These are phyloP conservation scores for Nicotiana tomentosiformis DNA, from an alignment of 257 asterid genomes.

Conservation along the genomic window DNA sequence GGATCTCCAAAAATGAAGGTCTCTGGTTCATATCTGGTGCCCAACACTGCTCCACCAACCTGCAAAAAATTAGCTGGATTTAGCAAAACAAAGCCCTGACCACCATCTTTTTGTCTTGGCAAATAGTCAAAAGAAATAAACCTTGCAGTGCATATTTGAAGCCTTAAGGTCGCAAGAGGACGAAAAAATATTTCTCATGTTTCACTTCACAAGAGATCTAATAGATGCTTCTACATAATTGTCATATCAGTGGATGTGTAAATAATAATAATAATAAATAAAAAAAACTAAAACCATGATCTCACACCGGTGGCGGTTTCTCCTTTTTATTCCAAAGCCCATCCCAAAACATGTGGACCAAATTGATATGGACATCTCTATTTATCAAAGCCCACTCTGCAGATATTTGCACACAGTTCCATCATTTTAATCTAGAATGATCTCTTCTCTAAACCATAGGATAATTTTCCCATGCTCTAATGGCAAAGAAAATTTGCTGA, in stretches of 20 bases:
- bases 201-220: not conserved
- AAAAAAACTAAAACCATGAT: not conserved
- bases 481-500: not conserved
- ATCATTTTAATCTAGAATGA: not conserved
- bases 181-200: not conserved
- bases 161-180: not conserved
- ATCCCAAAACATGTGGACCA: not conserved
- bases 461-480: not conserved
- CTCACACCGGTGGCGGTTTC: not conserved
- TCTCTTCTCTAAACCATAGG: not conserved
- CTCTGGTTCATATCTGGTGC: constrained; percentile 74
- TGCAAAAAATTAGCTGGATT: constrained; percentile 1
- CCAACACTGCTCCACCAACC: constrained; percentile 81
- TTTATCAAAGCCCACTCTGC: not conserved
- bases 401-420: not conserved
- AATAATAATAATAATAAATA: not conserved
- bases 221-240: not conserved
- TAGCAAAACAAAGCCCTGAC: not conserved
- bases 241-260: not conserved
- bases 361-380: not conserved
- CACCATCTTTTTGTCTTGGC: not conserved
- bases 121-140: not conserved
- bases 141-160: not conserved
- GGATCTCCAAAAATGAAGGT: constrained; percentile 81
- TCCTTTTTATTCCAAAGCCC: not conserved